phyloP scores from a whole-genome alignment of 2,329 filamentous ascomycete species.

The Penicillium crustosum region DNA sequence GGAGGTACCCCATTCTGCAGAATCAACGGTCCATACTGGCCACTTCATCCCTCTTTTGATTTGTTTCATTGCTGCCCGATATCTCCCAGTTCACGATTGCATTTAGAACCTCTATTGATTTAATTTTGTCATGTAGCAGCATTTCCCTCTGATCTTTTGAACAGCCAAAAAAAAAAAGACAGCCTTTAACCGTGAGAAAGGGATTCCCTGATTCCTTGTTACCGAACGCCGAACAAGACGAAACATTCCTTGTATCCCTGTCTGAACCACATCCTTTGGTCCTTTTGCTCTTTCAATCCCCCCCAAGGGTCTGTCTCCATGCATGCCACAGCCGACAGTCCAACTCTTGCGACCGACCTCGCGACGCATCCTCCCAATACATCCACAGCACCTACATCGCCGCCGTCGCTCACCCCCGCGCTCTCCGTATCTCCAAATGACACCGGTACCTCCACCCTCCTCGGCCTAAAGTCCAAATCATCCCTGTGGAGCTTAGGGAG shows the following conservation, averaged over 20 bases:
- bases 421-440: constrained; percentile 33
- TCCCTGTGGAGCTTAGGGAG: constrained; percentile 38
- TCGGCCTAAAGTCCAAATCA: constrained; percentile 39
- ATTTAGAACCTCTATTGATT: background rate
- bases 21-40: constrained; percentile 17
- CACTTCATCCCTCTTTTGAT: constrained; percentile 26
- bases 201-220: constrained; percentile 13
- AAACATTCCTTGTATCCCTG: constrained; percentile 30
- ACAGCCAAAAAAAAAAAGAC: constrained; percentile 1
- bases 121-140: constrained; percentile 21
- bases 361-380: constrained; percentile 29
- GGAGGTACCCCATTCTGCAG: constrained; percentile 22
- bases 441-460: constrained; percentile 27
- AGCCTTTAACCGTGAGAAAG: constrained; percentile 20
- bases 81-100: background rate
- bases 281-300: constrained; percentile 13
- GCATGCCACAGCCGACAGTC: constrained; percentile 38
- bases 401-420: constrained; percentile 24
- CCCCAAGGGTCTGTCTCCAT: constrained; percentile 34
- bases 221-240: constrained; percentile 18
- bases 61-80: constrained; percentile 26
- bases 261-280: constrained; percentile 15
- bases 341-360: constrained; percentile 31
- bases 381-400: constrained; percentile 30
- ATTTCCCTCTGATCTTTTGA: constrained; percentile 5